Evolutionary conservation across 306 rosid species (phyloP).

Genomic region (Carpinus viminea): DNA sequence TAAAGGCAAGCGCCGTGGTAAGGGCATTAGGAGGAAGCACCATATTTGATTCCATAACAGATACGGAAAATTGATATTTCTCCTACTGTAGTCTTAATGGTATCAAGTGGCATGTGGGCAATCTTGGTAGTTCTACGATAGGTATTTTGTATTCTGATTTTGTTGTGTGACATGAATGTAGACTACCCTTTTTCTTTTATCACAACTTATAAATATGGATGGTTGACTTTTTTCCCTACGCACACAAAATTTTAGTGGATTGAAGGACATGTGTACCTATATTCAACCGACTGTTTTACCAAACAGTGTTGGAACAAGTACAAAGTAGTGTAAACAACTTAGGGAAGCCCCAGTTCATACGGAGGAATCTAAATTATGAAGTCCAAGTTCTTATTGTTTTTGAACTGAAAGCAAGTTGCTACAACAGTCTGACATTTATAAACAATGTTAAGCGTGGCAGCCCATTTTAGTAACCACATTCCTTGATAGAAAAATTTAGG

Average conservation of each 20-base stretch:
- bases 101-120: background rate
- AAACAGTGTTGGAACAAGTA: too few species aligned
- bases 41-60: constrained; percentile 46
- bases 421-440: too few species aligned
- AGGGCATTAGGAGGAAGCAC: constrained; percentile 58
- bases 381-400: too few species aligned
- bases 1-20: constrained; percentile 66
- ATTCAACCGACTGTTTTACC: too few species aligned
- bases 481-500: constrained; percentile 10
- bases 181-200: background rate
- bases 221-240: too few species aligned
- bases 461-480: constrained; percentile 29
- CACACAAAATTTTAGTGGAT: background rate
- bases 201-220: background rate
- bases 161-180: background rate
- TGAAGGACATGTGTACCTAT: too few species aligned
- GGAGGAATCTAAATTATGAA: too few species aligned
- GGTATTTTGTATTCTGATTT: background rate
- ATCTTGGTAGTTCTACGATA: background rate
- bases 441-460: background rate
- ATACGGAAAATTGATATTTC: constrained; percentile 24
- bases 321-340: too few species aligned
- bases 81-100: background rate
- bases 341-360: too few species aligned
- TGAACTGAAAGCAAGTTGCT: too few species aligned